Evolutionary conservation across 192 early-diverging fungal genomes (phyloP).

Genomic region (Umbelopsis vinacea): DNA sequence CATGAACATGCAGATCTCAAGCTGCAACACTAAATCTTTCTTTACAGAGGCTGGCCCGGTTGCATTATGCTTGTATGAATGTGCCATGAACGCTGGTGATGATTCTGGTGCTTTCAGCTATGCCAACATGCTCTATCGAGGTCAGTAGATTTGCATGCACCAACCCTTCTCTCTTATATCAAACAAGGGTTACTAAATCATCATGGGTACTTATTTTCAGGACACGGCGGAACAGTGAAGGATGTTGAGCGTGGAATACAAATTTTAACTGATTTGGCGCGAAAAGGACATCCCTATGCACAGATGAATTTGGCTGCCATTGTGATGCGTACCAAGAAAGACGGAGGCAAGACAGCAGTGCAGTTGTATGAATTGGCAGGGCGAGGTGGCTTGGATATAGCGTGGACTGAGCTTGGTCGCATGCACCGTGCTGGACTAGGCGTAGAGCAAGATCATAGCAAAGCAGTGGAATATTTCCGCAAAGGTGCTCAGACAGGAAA

Average conservation of each 20-base stretch:
- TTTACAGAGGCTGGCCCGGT: constrained; percentile 30
- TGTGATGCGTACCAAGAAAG: constrained; percentile 44
- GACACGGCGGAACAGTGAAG: constrained; percentile 40
- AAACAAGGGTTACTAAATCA: not conserved
- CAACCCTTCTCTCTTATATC: no score
- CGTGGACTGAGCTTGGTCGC: constrained; percentile 46
- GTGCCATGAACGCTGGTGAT: constrained; percentile 47
- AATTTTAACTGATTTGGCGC: constrained; percentile 46
- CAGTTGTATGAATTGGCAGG: constrained; percentile 52
- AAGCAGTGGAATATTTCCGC: constrained; percentile 37
- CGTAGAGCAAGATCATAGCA: constrained; percentile 42
- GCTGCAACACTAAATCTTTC: not conserved
- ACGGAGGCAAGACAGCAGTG: constrained; percentile 41
- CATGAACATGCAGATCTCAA: not conserved
- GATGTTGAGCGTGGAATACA: constrained; percentile 41
- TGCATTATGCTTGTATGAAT: constrained; percentile 44
- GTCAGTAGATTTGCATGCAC: constrained; percentile 23
- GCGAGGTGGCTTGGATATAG: constrained; percentile 37
- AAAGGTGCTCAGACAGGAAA: constrained; percentile 35
- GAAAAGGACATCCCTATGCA: constrained; percentile 49
- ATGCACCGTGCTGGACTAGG: constrained; percentile 47
- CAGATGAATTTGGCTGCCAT: constrained; percentile 52
- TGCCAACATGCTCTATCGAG: constrained; percentile 51
- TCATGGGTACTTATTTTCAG: not conserved
- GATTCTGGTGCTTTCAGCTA: constrained; percentile 48